These are phyloP conservation scores for Neurospora sp. DNA, from an alignment of 495 filamentous ascomycete species.

Conservation along the genomic window DNA sequence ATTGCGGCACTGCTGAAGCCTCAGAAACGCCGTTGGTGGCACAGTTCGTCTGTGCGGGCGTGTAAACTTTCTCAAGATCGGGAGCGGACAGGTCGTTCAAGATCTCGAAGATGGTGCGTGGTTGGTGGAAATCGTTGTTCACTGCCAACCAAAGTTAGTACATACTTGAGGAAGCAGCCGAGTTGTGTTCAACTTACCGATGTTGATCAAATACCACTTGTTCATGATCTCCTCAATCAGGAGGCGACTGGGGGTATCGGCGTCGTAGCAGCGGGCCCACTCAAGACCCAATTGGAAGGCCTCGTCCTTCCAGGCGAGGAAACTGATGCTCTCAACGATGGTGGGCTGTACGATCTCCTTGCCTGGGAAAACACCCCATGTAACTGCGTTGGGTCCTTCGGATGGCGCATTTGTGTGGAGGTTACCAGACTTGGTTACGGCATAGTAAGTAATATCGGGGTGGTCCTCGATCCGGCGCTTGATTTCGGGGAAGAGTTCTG, in stretches of 20 bases:
- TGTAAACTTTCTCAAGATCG: slow-evolving; percentile 44
- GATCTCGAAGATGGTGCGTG: slow-evolving; percentile 65
- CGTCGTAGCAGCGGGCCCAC: slow-evolving; percentile 85
- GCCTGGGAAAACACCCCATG: slow-evolving; percentile 98
- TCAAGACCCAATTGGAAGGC: slow-evolving; percentile 86
- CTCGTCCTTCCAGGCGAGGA: slow-evolving; percentile 98
- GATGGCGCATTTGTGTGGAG: slow-evolving; percentile 75
- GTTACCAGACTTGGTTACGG: slow-evolving; percentile 70
- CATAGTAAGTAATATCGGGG: slow-evolving; percentile 83
- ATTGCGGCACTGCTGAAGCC: slow-evolving; percentile 17
- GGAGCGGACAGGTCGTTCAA: slow-evolving; percentile 70
- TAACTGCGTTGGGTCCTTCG: slow-evolving; percentile 90
- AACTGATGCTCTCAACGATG: slow-evolving; percentile 96
- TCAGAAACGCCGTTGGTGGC: slow-evolving; percentile 8
- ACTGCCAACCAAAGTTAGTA: slow-evolving; percentile 39
- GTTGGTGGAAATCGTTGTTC: slow-evolving; percentile 89
- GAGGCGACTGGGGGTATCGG: slow-evolving; percentile 66
- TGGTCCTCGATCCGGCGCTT: slow-evolving; percentile 69
- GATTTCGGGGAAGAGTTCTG: slow-evolving; percentile 67
- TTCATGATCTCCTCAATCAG: slow-evolving; percentile 79
- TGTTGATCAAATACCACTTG: slow-evolving; percentile 88
- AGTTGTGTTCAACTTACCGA: slow-evolving; percentile 49
- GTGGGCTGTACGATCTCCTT: slow-evolving; percentile 99
- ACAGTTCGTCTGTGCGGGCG: slow-evolving; percentile 8
- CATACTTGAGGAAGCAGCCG: not conserved